Conservation (phyloP, 2,329 filamentous ascomycete species). For the Talaromyces pinophilus region DNA sequence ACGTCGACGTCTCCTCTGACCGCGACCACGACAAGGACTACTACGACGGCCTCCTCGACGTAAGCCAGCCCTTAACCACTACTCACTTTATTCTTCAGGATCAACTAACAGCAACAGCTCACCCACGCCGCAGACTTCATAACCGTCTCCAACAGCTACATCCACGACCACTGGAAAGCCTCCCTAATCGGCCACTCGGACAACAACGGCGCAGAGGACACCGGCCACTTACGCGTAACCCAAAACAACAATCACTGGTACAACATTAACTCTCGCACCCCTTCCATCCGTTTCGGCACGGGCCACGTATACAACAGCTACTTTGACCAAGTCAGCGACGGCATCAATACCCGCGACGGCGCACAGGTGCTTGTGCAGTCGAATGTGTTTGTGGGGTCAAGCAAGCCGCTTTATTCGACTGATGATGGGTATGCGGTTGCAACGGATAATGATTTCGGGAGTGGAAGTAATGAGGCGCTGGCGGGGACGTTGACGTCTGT, state of each 20-base stretch:
- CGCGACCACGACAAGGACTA: constrained; percentile 1
- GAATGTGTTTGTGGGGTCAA: neutral
- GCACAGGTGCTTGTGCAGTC: neutral
- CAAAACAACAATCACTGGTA: constrained; percentile 1
- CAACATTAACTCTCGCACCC: neutral
- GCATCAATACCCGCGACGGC: neutral
- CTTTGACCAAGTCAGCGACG: neutral
- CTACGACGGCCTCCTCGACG: neutral
- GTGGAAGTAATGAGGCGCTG: neutral
- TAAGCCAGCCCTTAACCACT: neutral
- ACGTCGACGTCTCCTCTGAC: neutral
- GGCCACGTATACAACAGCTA: neutral
- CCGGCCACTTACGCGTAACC: neutral
- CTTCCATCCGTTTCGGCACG: neutral
- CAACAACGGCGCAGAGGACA: neutral
- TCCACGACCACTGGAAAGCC: constrained; percentile 65
- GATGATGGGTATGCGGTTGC: neutral
- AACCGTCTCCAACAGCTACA: constrained; percentile 54
- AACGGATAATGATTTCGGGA: neutral
- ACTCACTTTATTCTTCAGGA: too few relatives aligned
- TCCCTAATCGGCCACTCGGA: constrained; percentile 47
- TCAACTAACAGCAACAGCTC: constrained; percentile 31
- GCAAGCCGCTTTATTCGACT: neutral
- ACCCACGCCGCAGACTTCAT: constrained; percentile 64
- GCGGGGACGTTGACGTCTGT: neutral